Base-by-base conservation (phyloP, 1,284 basidiomycete genomes). In the Ganoderma meredithae region DNA sequence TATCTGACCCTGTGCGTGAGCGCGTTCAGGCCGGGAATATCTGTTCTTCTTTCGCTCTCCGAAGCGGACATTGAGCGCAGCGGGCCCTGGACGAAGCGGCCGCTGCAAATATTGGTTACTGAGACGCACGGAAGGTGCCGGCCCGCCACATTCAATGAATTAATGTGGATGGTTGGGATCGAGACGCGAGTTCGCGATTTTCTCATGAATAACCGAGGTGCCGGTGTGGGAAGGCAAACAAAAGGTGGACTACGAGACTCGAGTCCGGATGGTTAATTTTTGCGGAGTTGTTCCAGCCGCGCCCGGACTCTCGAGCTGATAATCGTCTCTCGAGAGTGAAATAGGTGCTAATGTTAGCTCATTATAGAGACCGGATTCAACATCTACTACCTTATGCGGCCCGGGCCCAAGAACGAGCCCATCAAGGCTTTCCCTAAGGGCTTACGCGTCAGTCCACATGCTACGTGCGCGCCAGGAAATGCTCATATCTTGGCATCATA, bases 341-440 rank as follows among this genome's bases (percentile, higher is more conserved):
- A 13, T 13, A 5, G 15, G 43, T 49, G 25, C 64, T 65, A n/a
- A 65, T 47, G 13, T 22, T 15, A 13, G 3, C 7, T 3, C 12
- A 9, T 15, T 55, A 3, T 56, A 73, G 73, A 66, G 52, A 69
- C 74, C 13, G 39, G 61, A 31, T 74, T 74, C 68, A 75, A 75
- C 72, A 78, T 78, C 58, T 78, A 79, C 70, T 79, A 79, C 70
- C 70, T 79, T 60, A 73, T 74, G 47, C 67, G 69, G 22, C 69
- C 60, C 5, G 68, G 68, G 4, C 70, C 74, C 5, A 72, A 70
- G 67, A 66, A 69, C 36, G 75, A 76, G 70, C 69, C 62, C 36
- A 62, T 78, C 40, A 49, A 76, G 12, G 73, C 76, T 1, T 76
- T 78, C 71, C 78, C 78, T 6, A 70, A 72, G 36, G 78, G 78